A percentile compares a stretch with the other conserved stretches of the same genome.
Conservation (phyloP, 768 basidiomycete species). For the Suillus cothurnatus region DNA sequence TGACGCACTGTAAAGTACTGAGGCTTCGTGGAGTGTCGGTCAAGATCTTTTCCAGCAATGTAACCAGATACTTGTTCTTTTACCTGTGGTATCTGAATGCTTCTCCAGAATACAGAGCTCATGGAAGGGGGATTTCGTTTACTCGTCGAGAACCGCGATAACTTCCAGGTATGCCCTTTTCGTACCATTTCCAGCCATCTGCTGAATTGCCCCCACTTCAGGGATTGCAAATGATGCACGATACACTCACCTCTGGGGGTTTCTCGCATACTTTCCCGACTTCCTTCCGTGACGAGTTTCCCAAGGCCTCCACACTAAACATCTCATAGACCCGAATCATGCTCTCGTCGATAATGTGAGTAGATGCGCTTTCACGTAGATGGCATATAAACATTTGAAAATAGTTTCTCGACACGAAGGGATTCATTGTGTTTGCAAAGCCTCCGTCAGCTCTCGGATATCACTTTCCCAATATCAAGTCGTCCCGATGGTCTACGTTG, state of each 20-base stretch:
- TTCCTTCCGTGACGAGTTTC: too few species aligned
- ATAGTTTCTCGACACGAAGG: too few species aligned
- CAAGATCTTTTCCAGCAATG: slow-evolving; percentile 53
- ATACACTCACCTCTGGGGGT: too few species aligned
- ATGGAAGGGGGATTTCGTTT: slow-evolving; percentile 70
- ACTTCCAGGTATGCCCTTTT: slow-evolving; percentile 55
- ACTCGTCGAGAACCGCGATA: slow-evolving; percentile 75
- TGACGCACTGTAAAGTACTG: slow-evolving; percentile 49
- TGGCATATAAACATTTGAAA: too few species aligned
- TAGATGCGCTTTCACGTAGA: too few species aligned
- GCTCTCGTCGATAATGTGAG: too few species aligned
- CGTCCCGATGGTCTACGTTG: slow-evolving; percentile 42
- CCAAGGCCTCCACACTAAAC: too few species aligned
- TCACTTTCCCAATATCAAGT: slow-evolving; percentile 54
- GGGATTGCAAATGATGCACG: too few species aligned
- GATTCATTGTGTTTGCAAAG: too few species aligned
- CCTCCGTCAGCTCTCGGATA: background rate
- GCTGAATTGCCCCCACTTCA: too few species aligned
- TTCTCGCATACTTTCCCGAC: too few species aligned
- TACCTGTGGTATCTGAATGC: slow-evolving; percentile 5
- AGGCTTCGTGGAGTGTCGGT: slow-evolving; percentile 60
- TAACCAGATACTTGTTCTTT: slow-evolving; percentile 48
- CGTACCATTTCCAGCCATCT: background rate
- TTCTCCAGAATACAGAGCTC: slow-evolving; percentile 53
- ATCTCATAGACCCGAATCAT: too few species aligned